These are phyloP conservation scores for Monosporascus sp. DNA, from an alignment of 2,329 filamentous ascomycete species.

Conservation along the genomic window DNA sequence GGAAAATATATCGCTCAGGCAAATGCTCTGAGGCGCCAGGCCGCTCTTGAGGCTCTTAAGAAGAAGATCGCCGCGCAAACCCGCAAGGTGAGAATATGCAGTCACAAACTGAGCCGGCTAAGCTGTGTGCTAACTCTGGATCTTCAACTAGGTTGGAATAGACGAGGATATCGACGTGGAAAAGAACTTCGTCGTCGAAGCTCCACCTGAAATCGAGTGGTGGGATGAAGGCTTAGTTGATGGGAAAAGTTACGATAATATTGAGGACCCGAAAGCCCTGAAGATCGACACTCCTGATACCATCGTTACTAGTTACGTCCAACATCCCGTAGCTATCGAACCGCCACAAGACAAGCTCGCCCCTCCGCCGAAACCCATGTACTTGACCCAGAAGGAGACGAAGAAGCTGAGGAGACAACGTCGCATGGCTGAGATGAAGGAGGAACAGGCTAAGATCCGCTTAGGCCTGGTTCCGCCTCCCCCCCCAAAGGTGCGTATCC, in stretches of 20 bases:
- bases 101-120: no score
- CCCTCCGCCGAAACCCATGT: conserved; percentile 81
- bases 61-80: conserved; percentile 83
- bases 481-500: conserved; percentile 60
- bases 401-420: conserved; percentile 85
- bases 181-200: conserved; percentile 79
- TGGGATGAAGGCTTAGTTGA: conserved; percentile 89
- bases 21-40: conserved; percentile 80
- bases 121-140: background rate
- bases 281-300: conserved; percentile 75
- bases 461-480: conserved; percentile 85
- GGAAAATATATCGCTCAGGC: conserved; percentile 97
- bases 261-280: conserved; percentile 59
- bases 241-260: conserved; percentile 66
- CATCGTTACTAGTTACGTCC: conserved; percentile 85
- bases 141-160: conserved; percentile 58
- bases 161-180: conserved; percentile 87
- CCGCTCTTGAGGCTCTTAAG: conserved; percentile 88
- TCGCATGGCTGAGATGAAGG: conserved; percentile 88
- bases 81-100: conserved; percentile 46
- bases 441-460: conserved; percentile 92
- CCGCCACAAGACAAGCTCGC: conserved; percentile 84
- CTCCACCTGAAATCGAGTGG: conserved; percentile 89
- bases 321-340: conserved; percentile 86
- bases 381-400: conserved; percentile 84